Evolutionary conservation across 768 basidiomycete species (phyloP).

Genomic region (Chlorophyllum brunneum): DNA sequence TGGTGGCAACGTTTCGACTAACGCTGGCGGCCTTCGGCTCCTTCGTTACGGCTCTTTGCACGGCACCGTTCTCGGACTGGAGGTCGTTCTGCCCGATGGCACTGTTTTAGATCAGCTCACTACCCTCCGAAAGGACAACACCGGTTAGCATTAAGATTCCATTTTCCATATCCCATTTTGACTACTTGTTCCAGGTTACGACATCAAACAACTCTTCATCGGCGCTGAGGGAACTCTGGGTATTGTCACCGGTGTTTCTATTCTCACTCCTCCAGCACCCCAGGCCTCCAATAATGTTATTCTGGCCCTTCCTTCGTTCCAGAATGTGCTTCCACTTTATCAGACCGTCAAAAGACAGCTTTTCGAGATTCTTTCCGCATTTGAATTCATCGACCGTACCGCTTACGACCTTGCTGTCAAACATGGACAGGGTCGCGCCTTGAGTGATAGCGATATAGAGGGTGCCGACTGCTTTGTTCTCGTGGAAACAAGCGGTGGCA

Average conservation of each 20-base stretch:
- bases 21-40: constrained; percentile 94
- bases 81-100: constrained; percentile 93
- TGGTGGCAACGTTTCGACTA: constrained; percentile 95
- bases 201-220: constrained; percentile 97
- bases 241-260: constrained; percentile 91
- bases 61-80: constrained; percentile 91
- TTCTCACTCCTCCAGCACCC: constrained; percentile 81
- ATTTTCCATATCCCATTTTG: neutral
- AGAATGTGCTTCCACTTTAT: constrained; percentile 83
- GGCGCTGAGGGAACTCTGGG: constrained; percentile 97
- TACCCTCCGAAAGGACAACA: constrained; percentile 95
- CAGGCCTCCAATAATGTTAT: constrained; percentile 89
- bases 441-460: constrained; percentile 69
- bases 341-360: constrained; percentile 75
- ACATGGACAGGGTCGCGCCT: constrained; percentile 75
- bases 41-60: constrained; percentile 94
- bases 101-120: constrained; percentile 86
- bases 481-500: constrained; percentile 91
- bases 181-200: constrained; percentile 63
- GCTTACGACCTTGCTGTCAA: constrained; percentile 82
- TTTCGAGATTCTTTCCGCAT: constrained; percentile 95
- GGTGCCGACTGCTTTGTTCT: constrained; percentile 87
- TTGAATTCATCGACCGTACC: constrained; percentile 92
- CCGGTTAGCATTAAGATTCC: constrained; percentile 48
- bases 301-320: constrained; percentile 82